Evolutionary conservation across 495 filamentous ascomycete species (phyloP).

Genomic region (Penicillium fimorum): DNA sequence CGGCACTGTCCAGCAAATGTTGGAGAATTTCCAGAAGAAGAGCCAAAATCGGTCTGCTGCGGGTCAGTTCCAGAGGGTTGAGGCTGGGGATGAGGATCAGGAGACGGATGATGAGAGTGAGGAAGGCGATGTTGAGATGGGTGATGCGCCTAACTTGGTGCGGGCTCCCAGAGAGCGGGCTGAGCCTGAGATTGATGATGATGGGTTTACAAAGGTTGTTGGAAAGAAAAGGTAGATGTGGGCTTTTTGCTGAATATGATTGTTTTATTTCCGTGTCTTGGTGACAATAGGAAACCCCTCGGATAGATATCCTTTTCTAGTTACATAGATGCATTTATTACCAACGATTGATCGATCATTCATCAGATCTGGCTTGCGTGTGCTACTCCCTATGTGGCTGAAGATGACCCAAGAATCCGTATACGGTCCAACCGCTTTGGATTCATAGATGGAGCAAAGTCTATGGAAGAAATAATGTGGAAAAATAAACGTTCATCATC

Average conservation of each 20-base stretch:
- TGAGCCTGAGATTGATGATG: slow-evolving; percentile 82
- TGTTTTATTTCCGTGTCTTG: background rate
- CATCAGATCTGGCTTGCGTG: background rate
- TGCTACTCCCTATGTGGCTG: background rate
- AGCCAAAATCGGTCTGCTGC: slow-evolving; percentile 54
- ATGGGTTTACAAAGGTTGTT: slow-evolving; percentile 89
- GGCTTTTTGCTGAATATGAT: background rate
- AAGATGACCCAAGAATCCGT: background rate
- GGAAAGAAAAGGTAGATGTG: slow-evolving; percentile 55
- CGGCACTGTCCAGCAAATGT: slow-evolving; percentile 63
- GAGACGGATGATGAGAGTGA: slow-evolving; percentile 60
- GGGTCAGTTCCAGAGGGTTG: slow-evolving; percentile 54
- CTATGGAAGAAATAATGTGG: slow-evolving; percentile 18
- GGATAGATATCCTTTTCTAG: slow-evolving; percentile 10
- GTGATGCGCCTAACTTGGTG: slow-evolving; percentile 63
- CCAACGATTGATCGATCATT: background rate
- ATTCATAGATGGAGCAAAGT: slow-evolving; percentile 23
- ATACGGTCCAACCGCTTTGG: slow-evolving; percentile 22
- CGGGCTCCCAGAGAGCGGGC: slow-evolving; percentile 59
- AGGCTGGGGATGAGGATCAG: slow-evolving; percentile 47
- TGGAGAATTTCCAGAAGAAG: slow-evolving; percentile 60
- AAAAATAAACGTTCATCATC: slow-evolving; percentile 40
- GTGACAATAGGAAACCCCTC: background rate
- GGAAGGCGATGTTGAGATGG: slow-evolving; percentile 71
- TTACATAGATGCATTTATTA: slow-evolving; percentile 11